Evolutionary conservation across 2,329 filamentous ascomycete genomes (phyloP).

Genomic region (Penicillium palitans): DNA sequence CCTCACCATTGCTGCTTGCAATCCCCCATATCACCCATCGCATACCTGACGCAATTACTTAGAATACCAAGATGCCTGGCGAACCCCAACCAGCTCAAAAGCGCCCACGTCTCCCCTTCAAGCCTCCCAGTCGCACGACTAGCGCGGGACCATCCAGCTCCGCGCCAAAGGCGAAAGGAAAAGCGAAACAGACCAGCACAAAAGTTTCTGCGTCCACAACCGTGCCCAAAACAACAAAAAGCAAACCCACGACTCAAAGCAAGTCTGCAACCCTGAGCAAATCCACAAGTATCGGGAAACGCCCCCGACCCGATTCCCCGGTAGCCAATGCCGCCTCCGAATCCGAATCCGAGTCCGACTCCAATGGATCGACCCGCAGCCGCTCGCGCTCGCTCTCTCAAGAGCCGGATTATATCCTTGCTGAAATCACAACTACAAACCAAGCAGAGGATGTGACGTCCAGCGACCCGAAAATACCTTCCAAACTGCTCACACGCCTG

Average conservation of each 20-base stretch:
- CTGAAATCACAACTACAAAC: constrained; percentile 42
- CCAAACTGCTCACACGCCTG: constrained; percentile 71
- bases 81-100: constrained; percentile 37
- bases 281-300: constrained; percentile 15
- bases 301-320: constrained; percentile 16
- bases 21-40: not conserved
- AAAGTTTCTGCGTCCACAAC: constrained; percentile 13
- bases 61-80: constrained; percentile 25
- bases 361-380: constrained; percentile 15
- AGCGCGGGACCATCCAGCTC: constrained; percentile 25
- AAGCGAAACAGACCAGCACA: constrained; percentile 19
- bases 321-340: constrained; percentile 10
- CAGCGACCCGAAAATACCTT: constrained; percentile 59
- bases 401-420: constrained; percentile 51
- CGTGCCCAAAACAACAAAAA: not conserved
- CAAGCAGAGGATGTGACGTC: constrained; percentile 33
- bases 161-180: constrained; percentile 24
- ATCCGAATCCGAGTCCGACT: constrained; percentile 23
- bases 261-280: constrained; percentile 15
- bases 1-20: not conserved
- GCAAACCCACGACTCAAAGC: constrained; percentile 11
- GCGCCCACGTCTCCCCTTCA: constrained; percentile 46
- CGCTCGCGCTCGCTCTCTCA: constrained; percentile 30
- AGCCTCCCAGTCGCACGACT: constrained; percentile 42
- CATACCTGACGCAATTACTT: too few relatives aligned